Conservation (phyloP, 176 grass and related monocot species). For the Musa beccarii region DNA sequence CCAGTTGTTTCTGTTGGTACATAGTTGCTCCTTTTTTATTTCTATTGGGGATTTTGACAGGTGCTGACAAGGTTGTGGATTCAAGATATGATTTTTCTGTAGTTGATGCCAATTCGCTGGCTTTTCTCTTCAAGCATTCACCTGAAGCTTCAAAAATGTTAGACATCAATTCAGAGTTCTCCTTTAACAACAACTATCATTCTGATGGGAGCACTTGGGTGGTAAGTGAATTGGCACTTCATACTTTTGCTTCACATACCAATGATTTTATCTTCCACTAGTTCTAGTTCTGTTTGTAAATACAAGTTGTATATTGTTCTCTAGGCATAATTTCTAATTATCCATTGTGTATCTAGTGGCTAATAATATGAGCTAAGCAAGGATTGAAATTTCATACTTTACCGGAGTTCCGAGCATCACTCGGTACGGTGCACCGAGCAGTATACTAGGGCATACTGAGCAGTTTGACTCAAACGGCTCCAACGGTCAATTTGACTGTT, state of each 20-base stretch:
- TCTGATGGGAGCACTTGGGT: slow-evolving; percentile 77
- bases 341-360: too few relatives aligned
- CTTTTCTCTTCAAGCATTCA: slow-evolving; percentile 80
- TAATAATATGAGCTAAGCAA: not conserved
- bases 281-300: not conserved
- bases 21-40: not conserved
- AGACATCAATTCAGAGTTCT: slow-evolving; percentile 57
- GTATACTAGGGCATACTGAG: too few relatives aligned
- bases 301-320: not conserved
- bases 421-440: too few relatives aligned
- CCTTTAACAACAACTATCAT: slow-evolving; percentile 57
- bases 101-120: slow-evolving; percentile 80
- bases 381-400: too few relatives aligned
- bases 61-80: slow-evolving; percentile 47
- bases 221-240: slow-evolving; percentile 41
- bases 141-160: slow-evolving; percentile 70
- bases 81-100: slow-evolving; percentile 88
- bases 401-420: too few relatives aligned
- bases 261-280: not conserved
- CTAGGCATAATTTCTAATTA: too few relatives aligned
- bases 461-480: too few relatives aligned
- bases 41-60: slow-evolving; percentile 40
- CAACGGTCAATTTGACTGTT: too few relatives aligned
- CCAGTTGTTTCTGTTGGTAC: not conserved
- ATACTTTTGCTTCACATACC: not conserved